phyloP scores from a whole-genome alignment of 2,329 filamentous ascomycete genomes.

The Colletotrichum cuscutae region DNA sequence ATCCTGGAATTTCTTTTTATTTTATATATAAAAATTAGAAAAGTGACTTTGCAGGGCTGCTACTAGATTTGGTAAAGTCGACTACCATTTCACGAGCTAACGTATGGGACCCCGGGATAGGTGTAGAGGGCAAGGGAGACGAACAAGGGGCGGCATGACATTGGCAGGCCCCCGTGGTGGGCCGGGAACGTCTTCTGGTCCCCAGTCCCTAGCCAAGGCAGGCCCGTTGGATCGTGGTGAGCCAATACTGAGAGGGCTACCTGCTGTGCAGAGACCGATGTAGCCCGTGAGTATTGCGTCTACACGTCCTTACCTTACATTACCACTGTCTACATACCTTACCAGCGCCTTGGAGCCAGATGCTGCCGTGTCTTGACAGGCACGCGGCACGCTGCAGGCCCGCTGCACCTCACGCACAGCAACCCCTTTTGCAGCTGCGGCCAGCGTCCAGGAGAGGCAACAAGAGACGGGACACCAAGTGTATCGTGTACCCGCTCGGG shows the following conservation, averaged over 20 bases:
- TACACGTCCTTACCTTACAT: neutral
- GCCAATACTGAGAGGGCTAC: neutral
- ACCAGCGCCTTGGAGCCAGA: neutral
- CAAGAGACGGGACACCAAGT: neutral
- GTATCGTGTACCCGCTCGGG: conserved; percentile 17
- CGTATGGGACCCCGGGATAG: too few species aligned
- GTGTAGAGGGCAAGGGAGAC: neutral
- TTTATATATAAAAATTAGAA: too few species aligned
- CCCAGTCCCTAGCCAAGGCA: neutral
- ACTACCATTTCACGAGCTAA: too few species aligned
- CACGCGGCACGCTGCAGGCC: neutral
- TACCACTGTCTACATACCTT: neutral
- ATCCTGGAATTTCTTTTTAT: too few species aligned
- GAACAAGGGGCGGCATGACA: conserved; percentile 13
- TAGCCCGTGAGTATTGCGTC: neutral
- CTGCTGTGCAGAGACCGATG: neutral
- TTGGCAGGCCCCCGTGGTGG: conserved; percentile 2
- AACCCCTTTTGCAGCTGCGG: neutral
- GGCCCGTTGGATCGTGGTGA: conserved; percentile 3
- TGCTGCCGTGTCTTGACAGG: neutral
- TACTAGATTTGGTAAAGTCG: too few species aligned
- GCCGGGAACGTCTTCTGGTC: neutral
- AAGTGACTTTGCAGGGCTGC: too few species aligned
- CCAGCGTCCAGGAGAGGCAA: neutral
- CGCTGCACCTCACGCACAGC: neutral